phyloP scores from a whole-genome alignment of 192 early-diverging fungal genomes.

The Gaertneriomyces sp. region DNA sequence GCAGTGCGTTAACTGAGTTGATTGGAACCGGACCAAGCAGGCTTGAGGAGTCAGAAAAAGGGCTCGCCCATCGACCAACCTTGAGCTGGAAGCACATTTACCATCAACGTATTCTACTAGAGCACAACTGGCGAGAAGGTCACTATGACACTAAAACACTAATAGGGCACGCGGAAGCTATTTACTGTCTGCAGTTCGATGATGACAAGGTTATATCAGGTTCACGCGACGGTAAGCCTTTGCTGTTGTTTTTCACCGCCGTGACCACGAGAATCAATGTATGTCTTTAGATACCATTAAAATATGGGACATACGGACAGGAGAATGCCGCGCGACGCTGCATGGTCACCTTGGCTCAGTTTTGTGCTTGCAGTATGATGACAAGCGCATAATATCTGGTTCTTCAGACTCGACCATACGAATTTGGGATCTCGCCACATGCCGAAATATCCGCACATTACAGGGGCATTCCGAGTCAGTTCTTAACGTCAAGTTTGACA shows the following conservation, averaged over 20 bases:
- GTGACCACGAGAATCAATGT: background rate
- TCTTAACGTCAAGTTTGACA: constrained; percentile 47
- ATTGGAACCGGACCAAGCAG: too few relatives aligned
- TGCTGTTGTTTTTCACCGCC: background rate
- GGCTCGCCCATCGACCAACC: too few relatives aligned
- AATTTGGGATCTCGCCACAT: constrained; percentile 69
- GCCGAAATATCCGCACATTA: constrained; percentile 36
- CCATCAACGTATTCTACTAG: constrained; percentile 57
- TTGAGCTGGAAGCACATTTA: constrained; percentile 73
- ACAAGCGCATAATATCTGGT: constrained; percentile 63
- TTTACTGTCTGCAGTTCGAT: constrained; percentile 83
- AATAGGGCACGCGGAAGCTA: constrained; percentile 72
- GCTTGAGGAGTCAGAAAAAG: too few relatives aligned
- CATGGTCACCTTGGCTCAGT: constrained; percentile 73
- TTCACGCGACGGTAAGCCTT: constrained; percentile 50
- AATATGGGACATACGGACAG: constrained; percentile 71
- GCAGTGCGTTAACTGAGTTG: too few relatives aligned
- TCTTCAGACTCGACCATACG: constrained; percentile 80
- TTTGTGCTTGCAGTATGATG: constrained; percentile 81
- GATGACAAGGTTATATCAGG: constrained; percentile 72
- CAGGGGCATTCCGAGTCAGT: constrained; percentile 43
- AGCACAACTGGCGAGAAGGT: constrained; percentile 70
- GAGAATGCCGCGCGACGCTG: constrained; percentile 54
- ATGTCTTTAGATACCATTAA: constrained; percentile 46
- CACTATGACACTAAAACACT: constrained; percentile 57